Base-by-base conservation (phyloP, 1,284 basidiomycete species). In the Naganishia sp. region DNA sequence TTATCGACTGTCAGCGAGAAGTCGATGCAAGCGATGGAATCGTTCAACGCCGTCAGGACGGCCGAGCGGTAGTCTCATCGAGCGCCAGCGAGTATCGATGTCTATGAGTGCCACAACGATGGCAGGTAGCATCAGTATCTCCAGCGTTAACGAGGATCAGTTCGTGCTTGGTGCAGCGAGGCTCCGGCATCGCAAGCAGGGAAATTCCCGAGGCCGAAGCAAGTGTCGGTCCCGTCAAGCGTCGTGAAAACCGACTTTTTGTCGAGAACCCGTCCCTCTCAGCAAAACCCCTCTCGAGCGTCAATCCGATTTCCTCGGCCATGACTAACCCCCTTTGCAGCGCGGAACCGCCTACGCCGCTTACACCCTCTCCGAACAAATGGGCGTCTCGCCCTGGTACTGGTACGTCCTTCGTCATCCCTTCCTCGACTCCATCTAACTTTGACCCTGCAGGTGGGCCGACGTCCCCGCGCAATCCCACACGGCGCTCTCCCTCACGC, bases 341-440 rank as follows among this genome's bases (percentile, higher is more conserved):
- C 66, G 74, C 52, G 77, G 78, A 9, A 85, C 87, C 0, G 87
- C 89, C 31, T 89, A 82, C 71, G 87, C 83, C 3, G 71, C 89
- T 41, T 89, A 89, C 72, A 86, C 88, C 70, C 84, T 87, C 63
- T 86, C 86, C 11, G 88, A 89, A 74, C 87, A 89, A 71, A 85
- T 88, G 73, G 88, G 87, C 67, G 73, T 80, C 18, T 76, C 74
- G 0, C 77, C 77, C 2, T 80, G 72, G 74, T 73, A 73, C 62
- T 74, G 70, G 69, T 64, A 28, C 43, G 65, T 25, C 1, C 32
- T 5, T 25, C 39, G 51, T 41, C 42, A n/a, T 10, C 6, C 2
- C 32, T n/a, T 23, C 51, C 18, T 41, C n/a, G 28, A 41, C n/a
- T 9, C 25, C 11, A 39, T 39, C 51, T 52, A 32, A 52, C 2